phyloP scores from a whole-genome alignment of 495 filamentous ascomycete genomes.

The Talaromyces adpressus region DNA sequence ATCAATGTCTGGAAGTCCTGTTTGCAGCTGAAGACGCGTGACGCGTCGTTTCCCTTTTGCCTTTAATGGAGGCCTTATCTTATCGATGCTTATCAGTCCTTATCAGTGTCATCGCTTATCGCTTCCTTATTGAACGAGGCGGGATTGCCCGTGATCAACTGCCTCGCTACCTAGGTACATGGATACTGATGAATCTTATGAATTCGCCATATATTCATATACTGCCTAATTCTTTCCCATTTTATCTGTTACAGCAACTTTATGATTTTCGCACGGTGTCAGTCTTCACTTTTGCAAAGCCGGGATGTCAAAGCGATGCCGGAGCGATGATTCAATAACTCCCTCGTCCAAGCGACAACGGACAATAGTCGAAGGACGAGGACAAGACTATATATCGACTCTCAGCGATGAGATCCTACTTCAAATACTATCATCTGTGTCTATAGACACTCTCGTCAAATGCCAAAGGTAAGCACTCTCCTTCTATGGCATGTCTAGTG shows the following conservation, averaged over 20 bases:
- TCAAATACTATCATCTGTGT: conserved; percentile 71
- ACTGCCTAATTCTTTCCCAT: neutral
- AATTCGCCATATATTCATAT: neutral
- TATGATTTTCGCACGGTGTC: neutral
- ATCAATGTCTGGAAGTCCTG: neutral
- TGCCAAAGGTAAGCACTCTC: conserved; percentile 51
- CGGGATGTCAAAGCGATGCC: conserved; percentile 40
- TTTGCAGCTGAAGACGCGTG: neutral
- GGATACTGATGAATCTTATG: neutral
- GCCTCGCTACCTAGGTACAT: neutral
- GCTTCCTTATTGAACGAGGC: neutral
- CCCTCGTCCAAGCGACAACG: conserved; percentile 31
- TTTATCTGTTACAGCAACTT: neutral
- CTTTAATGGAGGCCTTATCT: neutral
- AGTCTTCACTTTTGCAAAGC: neutral
- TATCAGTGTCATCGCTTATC: neutral
- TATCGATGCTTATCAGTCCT: neutral
- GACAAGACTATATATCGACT: conserved; percentile 49
- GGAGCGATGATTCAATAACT: conserved; percentile 14
- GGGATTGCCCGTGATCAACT: neutral
- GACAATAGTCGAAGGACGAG: conserved; percentile 12
- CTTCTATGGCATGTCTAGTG: neutral
- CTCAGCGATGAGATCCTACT: conserved; percentile 87
- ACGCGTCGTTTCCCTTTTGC: neutral
- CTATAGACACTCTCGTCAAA: conserved; percentile 57